Conservation (phyloP, 225 moss, liverwort and hornwort species). For the Marchantia paleacea region DNA sequence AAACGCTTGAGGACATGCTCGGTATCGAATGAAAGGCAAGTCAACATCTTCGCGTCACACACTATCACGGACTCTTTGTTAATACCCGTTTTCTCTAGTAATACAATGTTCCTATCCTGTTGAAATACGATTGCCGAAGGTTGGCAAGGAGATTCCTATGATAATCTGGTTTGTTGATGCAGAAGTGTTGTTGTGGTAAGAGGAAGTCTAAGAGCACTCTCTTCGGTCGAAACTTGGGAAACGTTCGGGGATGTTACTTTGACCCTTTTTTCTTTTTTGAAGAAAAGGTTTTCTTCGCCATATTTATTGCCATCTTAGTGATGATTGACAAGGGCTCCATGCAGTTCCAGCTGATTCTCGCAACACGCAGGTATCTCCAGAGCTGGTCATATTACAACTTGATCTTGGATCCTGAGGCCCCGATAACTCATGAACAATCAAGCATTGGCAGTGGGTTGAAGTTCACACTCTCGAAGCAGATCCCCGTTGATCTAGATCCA, state of each 20-base stretch:
- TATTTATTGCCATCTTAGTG: too few relatives aligned
- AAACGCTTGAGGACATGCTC: slow-evolving; percentile 15
- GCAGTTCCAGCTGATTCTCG: not conserved
- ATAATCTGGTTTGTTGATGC: too few relatives aligned
- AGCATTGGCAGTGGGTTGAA: slow-evolving; percentile 4
- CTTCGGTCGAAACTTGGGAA: too few relatives aligned
- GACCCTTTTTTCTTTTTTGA: too few relatives aligned
- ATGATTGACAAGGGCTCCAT: not conserved
- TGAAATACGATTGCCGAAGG: too few relatives aligned
- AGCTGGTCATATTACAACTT: slow-evolving; percentile 24
- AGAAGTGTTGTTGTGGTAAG: too few relatives aligned
- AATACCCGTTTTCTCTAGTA: not conserved
- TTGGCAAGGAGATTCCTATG: too few relatives aligned
- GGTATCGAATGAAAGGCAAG: slow-evolving; percentile 15
- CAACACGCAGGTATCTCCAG: slow-evolving; percentile 14
- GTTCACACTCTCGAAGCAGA: slow-evolving; percentile 4
- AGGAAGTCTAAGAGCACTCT: too few relatives aligned
- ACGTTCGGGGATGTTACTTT: too few relatives aligned
- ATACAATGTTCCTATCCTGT: too few relatives aligned
- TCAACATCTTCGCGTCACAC: not conserved
- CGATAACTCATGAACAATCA: not conserved
- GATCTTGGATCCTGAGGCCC: not conserved
- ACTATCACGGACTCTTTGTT: not conserved
- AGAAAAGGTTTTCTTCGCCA: too few relatives aligned
- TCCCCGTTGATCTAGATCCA: slow-evolving; percentile 30